Conservation (phyloP, 2,329 filamentous ascomycete species). For the Phialocephala subalpina region DNA sequence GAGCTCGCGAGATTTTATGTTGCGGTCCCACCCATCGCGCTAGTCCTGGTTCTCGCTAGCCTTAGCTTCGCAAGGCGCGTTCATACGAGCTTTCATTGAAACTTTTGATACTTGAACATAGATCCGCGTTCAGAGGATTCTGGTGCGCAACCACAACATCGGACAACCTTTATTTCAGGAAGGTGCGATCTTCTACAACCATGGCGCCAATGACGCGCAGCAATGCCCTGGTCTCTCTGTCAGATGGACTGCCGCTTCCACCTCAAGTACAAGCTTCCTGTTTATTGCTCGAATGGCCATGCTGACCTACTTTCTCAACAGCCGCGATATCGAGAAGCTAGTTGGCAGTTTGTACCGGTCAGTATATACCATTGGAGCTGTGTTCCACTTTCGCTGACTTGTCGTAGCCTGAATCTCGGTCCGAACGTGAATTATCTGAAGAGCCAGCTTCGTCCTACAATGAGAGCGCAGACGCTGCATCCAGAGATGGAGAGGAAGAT, state of each 20-base stretch:
- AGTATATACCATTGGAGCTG: conserved; percentile 13
- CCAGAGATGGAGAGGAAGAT: conserved; percentile 41
- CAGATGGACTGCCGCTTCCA: conserved; percentile 29
- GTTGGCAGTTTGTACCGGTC: conserved; percentile 44
- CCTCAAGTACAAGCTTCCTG: conserved; percentile 29
- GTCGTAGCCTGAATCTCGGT: conserved; percentile 36
- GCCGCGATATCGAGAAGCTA: conserved; percentile 42
- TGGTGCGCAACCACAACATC: neutral
- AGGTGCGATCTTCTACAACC: neutral
- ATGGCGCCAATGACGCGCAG: conserved; percentile 45
- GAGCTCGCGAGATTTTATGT: conserved; percentile 5
- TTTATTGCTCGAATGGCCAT: neutral
- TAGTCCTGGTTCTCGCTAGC: neutral
- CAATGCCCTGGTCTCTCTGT: conserved; percentile 30
- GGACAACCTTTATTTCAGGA: neutral
- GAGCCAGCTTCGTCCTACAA: conserved; percentile 43
- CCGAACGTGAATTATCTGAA: conserved; percentile 42
- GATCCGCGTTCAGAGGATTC: neutral
- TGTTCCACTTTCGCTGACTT: neutral
- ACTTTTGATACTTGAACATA: neutral
- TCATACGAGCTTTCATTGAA: neutral
- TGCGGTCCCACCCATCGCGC: neutral
- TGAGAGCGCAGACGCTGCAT: conserved; percentile 46
- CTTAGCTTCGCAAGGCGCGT: neutral
- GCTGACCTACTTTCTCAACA: conserved; percentile 26